Evolutionary conservation across 352 stramenopile genomes (phyloP).

Genomic region (Peronospora belbahrii): DNA sequence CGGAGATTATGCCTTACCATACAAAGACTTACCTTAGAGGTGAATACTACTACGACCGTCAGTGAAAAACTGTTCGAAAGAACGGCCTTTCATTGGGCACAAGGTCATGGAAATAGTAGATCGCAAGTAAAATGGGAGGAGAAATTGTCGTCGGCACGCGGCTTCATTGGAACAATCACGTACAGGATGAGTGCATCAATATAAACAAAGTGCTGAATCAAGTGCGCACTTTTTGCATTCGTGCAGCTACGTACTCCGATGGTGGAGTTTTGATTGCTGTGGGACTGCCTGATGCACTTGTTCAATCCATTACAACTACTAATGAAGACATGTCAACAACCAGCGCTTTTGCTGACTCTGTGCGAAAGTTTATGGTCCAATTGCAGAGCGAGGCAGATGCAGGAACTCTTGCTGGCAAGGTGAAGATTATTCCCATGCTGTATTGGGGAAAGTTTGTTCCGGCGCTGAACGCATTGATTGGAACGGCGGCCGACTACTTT

Average conservation of each 20-base stretch:
- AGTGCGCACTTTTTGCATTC: conserved; percentile 41
- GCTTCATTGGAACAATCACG: conserved; percentile 67
- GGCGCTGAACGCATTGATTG: conserved; percentile 91
- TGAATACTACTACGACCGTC: too few relatives aligned
- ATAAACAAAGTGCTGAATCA: conserved; percentile 37
- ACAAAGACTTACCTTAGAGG: too few relatives aligned
- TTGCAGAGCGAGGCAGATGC: conserved; percentile 22
- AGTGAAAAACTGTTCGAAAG: too few relatives aligned
- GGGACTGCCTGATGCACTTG: conserved; percentile 20
- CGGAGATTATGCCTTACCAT: too few relatives aligned
- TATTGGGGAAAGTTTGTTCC: conserved; percentile 93
- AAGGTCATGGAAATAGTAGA: background rate
- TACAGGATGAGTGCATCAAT: conserved; percentile 34
- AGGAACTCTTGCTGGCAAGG: conserved; percentile 11
- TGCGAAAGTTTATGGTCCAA: conserved; percentile 32
- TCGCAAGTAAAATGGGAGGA: conserved; percentile 8
- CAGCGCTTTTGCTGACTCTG: conserved; percentile 31
- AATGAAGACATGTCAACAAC: conserved; percentile 3
- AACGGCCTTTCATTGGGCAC: too few relatives aligned
- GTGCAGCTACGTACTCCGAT: conserved; percentile 40
- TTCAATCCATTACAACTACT: conserved; percentile 3
- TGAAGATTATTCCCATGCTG: conserved; percentile 86
- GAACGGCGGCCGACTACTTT: conserved; percentile 54
- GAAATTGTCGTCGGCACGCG: conserved; percentile 46
- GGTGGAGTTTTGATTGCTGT: conserved; percentile 50